phyloP scores from a whole-genome alignment of 768 basidiomycete species.

The Boletus vermiculosoides region DNA sequence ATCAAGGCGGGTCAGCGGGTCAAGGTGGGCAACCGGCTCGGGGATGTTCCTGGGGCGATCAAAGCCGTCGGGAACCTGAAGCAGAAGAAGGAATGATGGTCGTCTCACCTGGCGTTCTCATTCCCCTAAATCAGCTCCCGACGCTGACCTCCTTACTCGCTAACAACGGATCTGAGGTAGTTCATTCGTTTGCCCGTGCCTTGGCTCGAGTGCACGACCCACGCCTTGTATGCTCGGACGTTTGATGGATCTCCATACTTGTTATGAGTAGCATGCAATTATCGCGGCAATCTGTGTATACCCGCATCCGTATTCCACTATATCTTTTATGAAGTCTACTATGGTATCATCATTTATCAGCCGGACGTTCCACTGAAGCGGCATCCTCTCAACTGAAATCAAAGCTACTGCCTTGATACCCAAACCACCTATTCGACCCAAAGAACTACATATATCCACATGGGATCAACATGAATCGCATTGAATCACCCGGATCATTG shows the following conservation, averaged over 20 bases:
- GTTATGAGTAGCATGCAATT: not conserved
- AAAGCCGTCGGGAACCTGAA: slow-evolving; percentile 30
- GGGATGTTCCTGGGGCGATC: slow-evolving; percentile 42
- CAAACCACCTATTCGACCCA: too few relatives aligned
- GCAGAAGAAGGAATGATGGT: slow-evolving; percentile 32
- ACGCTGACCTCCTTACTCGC: not conserved
- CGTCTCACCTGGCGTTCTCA: too few relatives aligned
- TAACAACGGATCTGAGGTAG: not conserved
- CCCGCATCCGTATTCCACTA: too few relatives aligned
- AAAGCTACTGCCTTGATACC: too few relatives aligned
- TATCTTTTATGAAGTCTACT: too few relatives aligned
- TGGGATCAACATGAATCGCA: not conserved
- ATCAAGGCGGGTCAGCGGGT: slow-evolving; percentile 81
- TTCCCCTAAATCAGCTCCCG: not conserved
- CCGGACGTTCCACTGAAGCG: too few relatives aligned
- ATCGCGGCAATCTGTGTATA: too few relatives aligned
- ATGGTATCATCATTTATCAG: too few relatives aligned
- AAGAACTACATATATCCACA: too few relatives aligned
- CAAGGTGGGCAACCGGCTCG: slow-evolving; percentile 80
- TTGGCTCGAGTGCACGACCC: not conserved
- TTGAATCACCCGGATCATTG: not conserved
- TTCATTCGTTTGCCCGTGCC: not conserved
- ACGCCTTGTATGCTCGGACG: not conserved
- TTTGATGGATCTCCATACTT: not conserved
- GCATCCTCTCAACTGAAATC: too few relatives aligned